Base-by-base conservation (phyloP, 768 basidiomycete species). In the Tricholoma sp. region DNA sequence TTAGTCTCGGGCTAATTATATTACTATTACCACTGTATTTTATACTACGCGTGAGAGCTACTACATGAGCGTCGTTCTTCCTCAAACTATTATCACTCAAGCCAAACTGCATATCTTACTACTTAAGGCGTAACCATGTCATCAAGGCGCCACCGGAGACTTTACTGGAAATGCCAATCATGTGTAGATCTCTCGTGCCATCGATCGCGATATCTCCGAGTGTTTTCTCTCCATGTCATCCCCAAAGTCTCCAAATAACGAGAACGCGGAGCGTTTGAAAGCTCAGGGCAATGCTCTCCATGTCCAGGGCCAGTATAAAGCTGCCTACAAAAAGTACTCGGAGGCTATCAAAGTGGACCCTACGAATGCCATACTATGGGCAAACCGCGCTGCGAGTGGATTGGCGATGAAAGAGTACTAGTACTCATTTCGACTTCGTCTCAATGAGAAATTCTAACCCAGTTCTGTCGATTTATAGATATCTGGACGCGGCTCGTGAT, bases 331-430 rank as follows among this genome's bases (percentile, higher is more conserved):
- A 6, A 77, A 76, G 55, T 80, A 78, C 59, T 67, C 74, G 1
- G 69, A 73, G 49, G 79, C 77, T 9, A 77, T 80, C 59, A 67
- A 67, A 50, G 64, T 67, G 55, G 70, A 75, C 34, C 69, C 69
- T 8, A 62, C 64, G 18, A 76, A 77, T 59, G 73, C 77, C 0
- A 63, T 80, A 4, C 64, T 79, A 16, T 77, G 73, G 58, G 71
- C 74, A 21, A 81, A 80, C 62, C 74, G 78, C 14, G 76, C 79
- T 3, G 79, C 77, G n/a, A 71, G 71, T 52, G 64, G 64, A 35
- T 56, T 76, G 32, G 67, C 65, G 0, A 59, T 77, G 66, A 72
- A 73, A 56, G 70, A 67, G 77, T 76, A 18, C 9, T 18, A 50
- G 9, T 10, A 31, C 16, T 3, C 12, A 16, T 22, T 10, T 46